These are phyloP conservation scores for Ormosia emarginata DNA, from an alignment of 306 rosid species.

Conservation along the genomic window DNA sequence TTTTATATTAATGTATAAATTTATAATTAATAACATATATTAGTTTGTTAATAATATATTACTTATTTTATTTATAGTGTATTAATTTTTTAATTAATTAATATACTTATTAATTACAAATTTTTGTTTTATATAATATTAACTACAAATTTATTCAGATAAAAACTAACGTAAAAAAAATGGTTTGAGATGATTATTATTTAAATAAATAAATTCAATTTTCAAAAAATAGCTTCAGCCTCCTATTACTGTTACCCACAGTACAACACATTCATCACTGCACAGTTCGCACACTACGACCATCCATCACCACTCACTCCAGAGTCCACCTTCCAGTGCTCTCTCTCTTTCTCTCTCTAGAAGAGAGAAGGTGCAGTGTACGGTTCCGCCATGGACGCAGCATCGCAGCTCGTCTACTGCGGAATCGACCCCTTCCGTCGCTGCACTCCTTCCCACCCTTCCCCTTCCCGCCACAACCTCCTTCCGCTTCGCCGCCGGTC, in stretches of 20 bases:
- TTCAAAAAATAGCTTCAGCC: not conserved
- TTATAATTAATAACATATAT: no score
- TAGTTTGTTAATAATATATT: no score
- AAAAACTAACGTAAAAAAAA: no score
- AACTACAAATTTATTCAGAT: no score
- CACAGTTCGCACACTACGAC: not conserved
- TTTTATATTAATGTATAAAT: no score
- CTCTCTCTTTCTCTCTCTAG: slow-evolving; percentile 11
- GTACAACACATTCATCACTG: not conserved
- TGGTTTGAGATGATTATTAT: no score
- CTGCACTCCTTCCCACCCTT: slow-evolving; percentile 27
- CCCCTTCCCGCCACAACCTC: slow-evolving; percentile 1
- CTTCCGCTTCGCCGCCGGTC: slow-evolving; percentile 45
- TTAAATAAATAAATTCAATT: no score
- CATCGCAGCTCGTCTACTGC: slow-evolving; percentile 60
- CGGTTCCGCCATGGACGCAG: slow-evolving; percentile 66
- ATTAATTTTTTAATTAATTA: no score
- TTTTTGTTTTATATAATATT: no score
- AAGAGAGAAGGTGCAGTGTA: not conserved
- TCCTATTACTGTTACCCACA: not conserved
- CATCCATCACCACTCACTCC: not conserved
- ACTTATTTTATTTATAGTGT: no score
- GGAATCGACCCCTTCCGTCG: slow-evolving; percentile 55
- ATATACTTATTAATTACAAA: no score
- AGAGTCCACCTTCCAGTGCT: not conserved